phyloP scores from a whole-genome alignment of 2,329 filamentous ascomycete genomes.

The Sporothrix pallida region DNA sequence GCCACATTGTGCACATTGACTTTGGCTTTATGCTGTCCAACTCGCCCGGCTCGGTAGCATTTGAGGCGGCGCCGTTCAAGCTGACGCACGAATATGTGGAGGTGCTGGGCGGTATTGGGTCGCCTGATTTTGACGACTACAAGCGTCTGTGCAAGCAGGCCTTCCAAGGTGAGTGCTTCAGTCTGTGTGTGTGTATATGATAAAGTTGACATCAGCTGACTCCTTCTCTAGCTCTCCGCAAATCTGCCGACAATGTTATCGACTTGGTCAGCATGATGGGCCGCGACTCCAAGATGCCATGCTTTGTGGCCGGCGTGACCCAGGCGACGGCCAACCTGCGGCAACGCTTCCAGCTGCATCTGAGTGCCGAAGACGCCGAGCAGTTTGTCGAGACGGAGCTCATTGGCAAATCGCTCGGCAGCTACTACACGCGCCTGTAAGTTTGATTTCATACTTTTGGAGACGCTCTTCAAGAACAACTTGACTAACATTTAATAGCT shows the following conservation, averaged over 20 bases:
- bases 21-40: constrained; percentile 92
- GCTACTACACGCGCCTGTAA: constrained; percentile 83
- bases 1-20: constrained; percentile 87
- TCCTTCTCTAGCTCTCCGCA: constrained; percentile 61
- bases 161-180: constrained; percentile 67
- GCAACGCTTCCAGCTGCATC: constrained; percentile 79
- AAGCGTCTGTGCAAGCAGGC: constrained; percentile 81
- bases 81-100: constrained; percentile 83
- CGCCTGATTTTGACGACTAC: constrained; percentile 74
- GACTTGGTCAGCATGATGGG: constrained; percentile 87
- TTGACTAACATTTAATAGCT: not conserved
- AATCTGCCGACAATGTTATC: constrained; percentile 79
- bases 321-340: constrained; percentile 72
- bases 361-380: constrained; percentile 82
- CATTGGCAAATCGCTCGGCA: constrained; percentile 80
- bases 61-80: constrained; percentile 87
- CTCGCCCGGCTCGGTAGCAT: constrained; percentile 81
- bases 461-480: no score
- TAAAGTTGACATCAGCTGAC: constrained; percentile 22
- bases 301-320: constrained; percentile 75
- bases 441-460: not conserved
- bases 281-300: constrained; percentile 81
- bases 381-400: constrained; percentile 80
- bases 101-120: constrained; percentile 75
- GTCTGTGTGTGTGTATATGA: no score